Conservation (phyloP, 148 eudicot genomes). For the Pouteria glomerata region DNA sequence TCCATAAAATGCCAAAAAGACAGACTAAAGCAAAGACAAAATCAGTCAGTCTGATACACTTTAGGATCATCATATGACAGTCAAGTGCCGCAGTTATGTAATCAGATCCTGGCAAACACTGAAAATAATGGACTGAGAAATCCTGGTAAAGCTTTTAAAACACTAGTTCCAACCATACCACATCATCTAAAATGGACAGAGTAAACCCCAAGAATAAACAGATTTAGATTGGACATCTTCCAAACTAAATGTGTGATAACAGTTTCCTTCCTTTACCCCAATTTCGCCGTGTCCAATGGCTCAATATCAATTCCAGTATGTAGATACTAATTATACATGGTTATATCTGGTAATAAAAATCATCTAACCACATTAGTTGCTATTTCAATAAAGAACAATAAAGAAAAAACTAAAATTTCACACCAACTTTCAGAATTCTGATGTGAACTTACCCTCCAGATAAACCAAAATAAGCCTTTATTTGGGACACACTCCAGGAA, state of each 20-base stretch:
- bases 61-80: neutral
- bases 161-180: neutral
- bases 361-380: neutral
- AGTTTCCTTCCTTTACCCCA: neutral
- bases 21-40: neutral
- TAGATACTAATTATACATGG: no score
- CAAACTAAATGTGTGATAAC: neutral
- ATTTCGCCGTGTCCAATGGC: neutral
- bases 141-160: neutral
- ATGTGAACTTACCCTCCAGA: slow-evolving; percentile 75
- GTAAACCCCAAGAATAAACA: neutral
- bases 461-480: slow-evolving; percentile 88
- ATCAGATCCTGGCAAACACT: neutral
- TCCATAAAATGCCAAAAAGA: no score
- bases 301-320: neutral
- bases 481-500: slow-evolving; percentile 83
- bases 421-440: neutral
- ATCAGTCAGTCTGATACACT: neutral
- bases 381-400: neutral
- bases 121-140: neutral
- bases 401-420: neutral
- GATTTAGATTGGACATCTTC: neutral
- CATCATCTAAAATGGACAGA: neutral
- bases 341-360: no score
- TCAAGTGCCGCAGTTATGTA: neutral